These are phyloP conservation scores for Pisolithus marmoratus DNA, from an alignment of 768 basidiomycete genomes.

Conservation along the genomic window DNA sequence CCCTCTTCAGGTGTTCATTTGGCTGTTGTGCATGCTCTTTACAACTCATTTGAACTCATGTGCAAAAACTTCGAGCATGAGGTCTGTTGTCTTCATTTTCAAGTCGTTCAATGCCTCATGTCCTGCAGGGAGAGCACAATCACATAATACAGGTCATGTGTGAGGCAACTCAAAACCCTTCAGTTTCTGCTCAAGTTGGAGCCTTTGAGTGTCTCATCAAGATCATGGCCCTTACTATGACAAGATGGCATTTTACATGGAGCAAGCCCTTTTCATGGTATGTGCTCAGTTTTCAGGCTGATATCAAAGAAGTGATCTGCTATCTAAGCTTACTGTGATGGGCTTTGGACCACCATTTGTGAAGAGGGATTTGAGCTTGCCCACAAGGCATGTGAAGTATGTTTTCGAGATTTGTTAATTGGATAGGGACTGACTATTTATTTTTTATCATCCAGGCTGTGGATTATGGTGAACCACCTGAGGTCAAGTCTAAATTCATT, in stretches of 20 bases:
- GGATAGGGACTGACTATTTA: slow-evolving; percentile 2
- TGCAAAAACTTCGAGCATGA: slow-evolving; percentile 97
- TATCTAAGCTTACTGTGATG: slow-evolving; percentile 78
- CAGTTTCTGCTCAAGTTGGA: slow-evolving; percentile 81
- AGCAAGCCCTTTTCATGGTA: too few species aligned
- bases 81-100: slow-evolving; percentile 41
- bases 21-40: slow-evolving; percentile 87
- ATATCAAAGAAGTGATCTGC: slow-evolving; percentile 12
- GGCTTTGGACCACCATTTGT: slow-evolving; percentile 99
- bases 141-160: slow-evolving; percentile 99
- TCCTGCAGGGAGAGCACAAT: slow-evolving; percentile 86
- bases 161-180: slow-evolving; percentile 87
- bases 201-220: slow-evolving; percentile 93
- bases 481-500: slow-evolving; percentile 82
- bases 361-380: slow-evolving; percentile 94
- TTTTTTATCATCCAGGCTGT: slow-evolving; percentile 51
- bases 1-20: slow-evolving; percentile 85
- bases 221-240: slow-evolving; percentile 97
- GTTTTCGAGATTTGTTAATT: slow-evolving; percentile 8
- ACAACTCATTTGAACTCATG: slow-evolving; percentile 95
- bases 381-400: slow-evolving; percentile 85
- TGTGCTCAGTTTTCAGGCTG: slow-evolving; percentile 24
- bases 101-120: slow-evolving; percentile 1
- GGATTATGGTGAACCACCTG: slow-evolving; percentile 84
- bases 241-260: too few species aligned